phyloP scores from a whole-genome alignment of 805 yeast species.

The Candida sphagnicola region DNA sequence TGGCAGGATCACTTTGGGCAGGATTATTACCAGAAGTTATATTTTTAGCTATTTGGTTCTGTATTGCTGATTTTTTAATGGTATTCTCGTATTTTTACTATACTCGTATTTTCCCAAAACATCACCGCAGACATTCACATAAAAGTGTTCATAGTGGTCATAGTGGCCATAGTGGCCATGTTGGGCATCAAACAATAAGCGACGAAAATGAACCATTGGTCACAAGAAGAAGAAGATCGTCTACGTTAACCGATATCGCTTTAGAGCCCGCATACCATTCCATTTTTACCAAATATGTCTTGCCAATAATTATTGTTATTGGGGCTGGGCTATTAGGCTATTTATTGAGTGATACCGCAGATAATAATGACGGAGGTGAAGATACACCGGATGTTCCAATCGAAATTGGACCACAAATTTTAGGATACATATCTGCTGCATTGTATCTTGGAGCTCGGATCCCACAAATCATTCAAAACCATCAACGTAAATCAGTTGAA shows the following conservation, averaged over 20 bases:
- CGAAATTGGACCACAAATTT: constrained; percentile 54
- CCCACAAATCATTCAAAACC: constrained; percentile 86
- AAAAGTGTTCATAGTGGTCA: constrained; percentile 2
- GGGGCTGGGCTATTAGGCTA: constrained; percentile 63
- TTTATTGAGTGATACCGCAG: constrained; percentile 35
- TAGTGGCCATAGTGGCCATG: background rate
- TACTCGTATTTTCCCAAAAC: constrained; percentile 40
- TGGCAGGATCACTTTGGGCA: constrained; percentile 69
- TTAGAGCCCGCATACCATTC: constrained; percentile 45
- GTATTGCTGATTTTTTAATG: constrained; percentile 62
- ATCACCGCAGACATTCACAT: constrained; percentile 17
- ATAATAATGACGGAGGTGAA: constrained; percentile 16
- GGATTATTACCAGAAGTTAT: constrained; percentile 65
- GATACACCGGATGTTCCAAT: constrained; percentile 25
- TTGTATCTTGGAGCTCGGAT: constrained; percentile 67
- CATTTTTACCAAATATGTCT: constrained; percentile 45
- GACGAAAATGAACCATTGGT: constrained; percentile 7
- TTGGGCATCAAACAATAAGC: background rate
- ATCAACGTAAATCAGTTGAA: constrained; percentile 69
- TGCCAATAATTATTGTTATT: constrained; percentile 61
- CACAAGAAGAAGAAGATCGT: constrained; percentile 44
- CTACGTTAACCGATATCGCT: constrained; percentile 48
- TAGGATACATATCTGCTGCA: constrained; percentile 68
- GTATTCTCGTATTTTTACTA: constrained; percentile 59
- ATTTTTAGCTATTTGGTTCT: constrained; percentile 71